Percentiles rank a stretch among this genome's conserved stretches.
Evolutionary conservation across 2,329 filamentous ascomycete species (phyloP).

Genomic region (Sclerotinia spermophila): DNA sequence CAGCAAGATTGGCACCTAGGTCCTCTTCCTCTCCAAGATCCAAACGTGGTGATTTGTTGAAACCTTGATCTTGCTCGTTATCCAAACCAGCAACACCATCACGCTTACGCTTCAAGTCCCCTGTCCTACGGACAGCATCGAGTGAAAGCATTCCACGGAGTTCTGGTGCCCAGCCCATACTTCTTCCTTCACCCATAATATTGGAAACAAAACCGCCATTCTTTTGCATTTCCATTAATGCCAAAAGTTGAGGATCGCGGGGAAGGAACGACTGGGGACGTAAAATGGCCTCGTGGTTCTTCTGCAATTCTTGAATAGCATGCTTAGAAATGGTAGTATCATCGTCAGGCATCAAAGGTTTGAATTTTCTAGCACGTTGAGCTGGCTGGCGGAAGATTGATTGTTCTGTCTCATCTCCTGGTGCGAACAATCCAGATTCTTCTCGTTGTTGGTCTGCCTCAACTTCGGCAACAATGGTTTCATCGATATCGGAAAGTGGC

Average conservation of each 20-base stretch:
- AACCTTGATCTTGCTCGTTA: constrained; percentile 55
- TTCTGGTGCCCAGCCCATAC: constrained; percentile 83
- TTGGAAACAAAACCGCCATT: constrained; percentile 85
- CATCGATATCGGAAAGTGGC: constrained; percentile 66
- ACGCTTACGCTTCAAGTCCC: constrained; percentile 88
- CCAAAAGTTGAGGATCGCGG: constrained; percentile 79
- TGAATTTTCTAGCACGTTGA: constrained; percentile 72
- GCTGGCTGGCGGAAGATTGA: constrained; percentile 64
- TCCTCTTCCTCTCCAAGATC: constrained; percentile 61
- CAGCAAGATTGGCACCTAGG: constrained; percentile 43
- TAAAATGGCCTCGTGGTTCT: constrained; percentile 80
- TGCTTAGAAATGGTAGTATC: constrained; percentile 72
- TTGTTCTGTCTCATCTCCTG: constrained; percentile 50
- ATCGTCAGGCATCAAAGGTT: constrained; percentile 72
- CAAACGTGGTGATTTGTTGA: constrained; percentile 62
- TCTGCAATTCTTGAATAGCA: constrained; percentile 82
- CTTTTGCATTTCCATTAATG: constrained; percentile 87
- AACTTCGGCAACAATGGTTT: constrained; percentile 56
- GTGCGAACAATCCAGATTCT: constrained; percentile 56
- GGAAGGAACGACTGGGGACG: constrained; percentile 80
- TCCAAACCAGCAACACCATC: constrained; percentile 82
- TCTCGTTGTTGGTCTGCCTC: constrained; percentile 50
- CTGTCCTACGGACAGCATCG: constrained; percentile 70
- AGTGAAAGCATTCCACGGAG: constrained; percentile 88
- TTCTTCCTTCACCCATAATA: constrained; percentile 77